Evolutionary conservation across 805 yeast species (phyloP), one percentile per base, ranked within the genome.

Genomic region (baker's yeast (Saccharomyces cerevisiae)): DNA sequence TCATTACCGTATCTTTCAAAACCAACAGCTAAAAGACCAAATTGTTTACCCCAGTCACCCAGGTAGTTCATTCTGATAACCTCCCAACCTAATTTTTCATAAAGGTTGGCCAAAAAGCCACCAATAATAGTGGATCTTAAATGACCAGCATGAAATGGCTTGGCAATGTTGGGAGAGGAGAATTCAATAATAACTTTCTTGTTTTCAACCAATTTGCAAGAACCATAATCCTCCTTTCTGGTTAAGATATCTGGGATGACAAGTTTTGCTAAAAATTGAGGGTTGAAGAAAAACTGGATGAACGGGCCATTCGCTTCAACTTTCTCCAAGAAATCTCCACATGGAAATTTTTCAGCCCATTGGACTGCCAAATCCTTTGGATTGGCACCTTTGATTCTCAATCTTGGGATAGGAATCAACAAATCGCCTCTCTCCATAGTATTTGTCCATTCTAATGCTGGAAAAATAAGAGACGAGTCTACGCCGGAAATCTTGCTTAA

Each of bases 11-110:
- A 92, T 66, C 80, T 82, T 53, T 82, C 80, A 72, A 85, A 92
- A 41, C 97, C 99, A 58, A 94, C 85, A 27, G 98, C 99, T 61
- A 92, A 79, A 48, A 92, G 70, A 72, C 99, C 99, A 67, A 92
- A 92, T 76, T 92, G 99, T 74, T 94, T 92, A 51, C 99, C 99
- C 98, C 99, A 92, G 75, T 92, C 99, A 65, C 99, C 99, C 60
- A 92, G 78, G 73, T 92, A 92, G 77, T 92, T 92, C 76, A 92
- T 79, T 73, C 97, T 81, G 61, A 80, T 73, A 47, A 94, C 99
- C 17, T 88, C 81, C 87, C 92, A 92, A 47, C 98, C 98, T 55
- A 84, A 77, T 62, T 82, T 84, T 73, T 90, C 96, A 69, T 94
- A 88, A 69, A 92, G 77, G 72, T 91, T 92, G 43, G 96, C 74